Conservation (phyloP, 331 rosid species). For the Prunus yedoensis region DNA sequence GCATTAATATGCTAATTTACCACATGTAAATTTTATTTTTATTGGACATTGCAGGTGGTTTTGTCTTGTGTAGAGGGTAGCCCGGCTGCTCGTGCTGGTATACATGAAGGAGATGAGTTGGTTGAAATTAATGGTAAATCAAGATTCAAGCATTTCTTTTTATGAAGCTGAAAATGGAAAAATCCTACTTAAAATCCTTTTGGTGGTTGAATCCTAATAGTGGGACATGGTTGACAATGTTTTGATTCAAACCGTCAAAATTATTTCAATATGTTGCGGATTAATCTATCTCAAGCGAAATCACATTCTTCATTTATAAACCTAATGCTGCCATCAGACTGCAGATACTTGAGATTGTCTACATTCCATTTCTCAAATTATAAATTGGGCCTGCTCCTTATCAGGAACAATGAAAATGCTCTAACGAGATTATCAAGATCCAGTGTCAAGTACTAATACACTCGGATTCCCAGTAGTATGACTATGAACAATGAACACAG, state of each 20-base stretch:
- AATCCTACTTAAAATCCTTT: background rate
- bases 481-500: too few species aligned
- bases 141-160: constrained; percentile 2
- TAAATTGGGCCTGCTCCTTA: too few species aligned
- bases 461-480: too few species aligned
- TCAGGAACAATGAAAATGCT: too few species aligned
- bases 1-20: background rate
- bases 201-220: background rate
- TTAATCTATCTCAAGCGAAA: background rate
- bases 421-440: too few species aligned
- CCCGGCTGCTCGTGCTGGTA: constrained; percentile 96
- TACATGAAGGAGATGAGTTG: constrained; percentile 91
- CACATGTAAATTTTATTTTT: background rate
- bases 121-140: constrained; percentile 79
- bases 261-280: background rate
- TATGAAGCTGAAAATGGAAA: background rate
- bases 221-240: background rate
- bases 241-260: background rate
- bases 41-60: constrained; percentile 59
- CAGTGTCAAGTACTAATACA: too few species aligned
- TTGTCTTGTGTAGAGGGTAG: constrained; percentile 79
- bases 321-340: too few species aligned
- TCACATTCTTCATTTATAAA: background rate
- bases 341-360: too few species aligned
- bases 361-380: too few species aligned